phyloP scores from a whole-genome alignment of 1,139 yeast genomes.

The Tardiomyces digboiensis region DNA sequence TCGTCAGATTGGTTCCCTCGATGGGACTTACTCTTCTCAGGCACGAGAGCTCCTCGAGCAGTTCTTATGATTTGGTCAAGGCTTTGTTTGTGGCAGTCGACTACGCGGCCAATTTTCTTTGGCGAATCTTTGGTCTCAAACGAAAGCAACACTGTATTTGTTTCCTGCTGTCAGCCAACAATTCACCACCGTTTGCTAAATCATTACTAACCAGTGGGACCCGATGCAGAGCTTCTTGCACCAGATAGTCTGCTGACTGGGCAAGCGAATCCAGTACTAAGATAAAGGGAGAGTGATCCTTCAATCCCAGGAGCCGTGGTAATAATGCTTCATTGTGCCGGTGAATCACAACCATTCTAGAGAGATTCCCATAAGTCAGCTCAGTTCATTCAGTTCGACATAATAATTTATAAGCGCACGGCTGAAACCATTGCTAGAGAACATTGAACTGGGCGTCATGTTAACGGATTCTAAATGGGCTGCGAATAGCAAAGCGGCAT shows the following conservation, averaged over 20 bases:
- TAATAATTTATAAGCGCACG: no score
- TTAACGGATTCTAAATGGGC: no score
- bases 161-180: background rate
- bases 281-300: conserved; percentile 66
- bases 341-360: conserved; percentile 14
- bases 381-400: no score
- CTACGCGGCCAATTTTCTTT: background rate
- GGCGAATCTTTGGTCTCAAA: conserved; percentile 5
- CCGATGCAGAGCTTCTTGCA: conserved; percentile 47
- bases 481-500: no score
- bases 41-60: no score
- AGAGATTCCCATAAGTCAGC: no score
- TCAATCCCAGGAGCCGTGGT: conserved; percentile 50
- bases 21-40: no score
- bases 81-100: background rate
- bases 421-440: no score
- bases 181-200: background rate
- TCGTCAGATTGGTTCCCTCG: no score
- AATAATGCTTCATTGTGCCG: conserved; percentile 19
- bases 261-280: conserved; percentile 58
- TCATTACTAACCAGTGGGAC: conserved; percentile 12
- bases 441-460: no score
- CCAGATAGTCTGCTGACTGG: conserved; percentile 52
- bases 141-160: conserved; percentile 2
- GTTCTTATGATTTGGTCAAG: background rate